Conservation (phyloP, 2,329 filamentous ascomycete species). For the Sarocladiaceae sp. region DNA sequence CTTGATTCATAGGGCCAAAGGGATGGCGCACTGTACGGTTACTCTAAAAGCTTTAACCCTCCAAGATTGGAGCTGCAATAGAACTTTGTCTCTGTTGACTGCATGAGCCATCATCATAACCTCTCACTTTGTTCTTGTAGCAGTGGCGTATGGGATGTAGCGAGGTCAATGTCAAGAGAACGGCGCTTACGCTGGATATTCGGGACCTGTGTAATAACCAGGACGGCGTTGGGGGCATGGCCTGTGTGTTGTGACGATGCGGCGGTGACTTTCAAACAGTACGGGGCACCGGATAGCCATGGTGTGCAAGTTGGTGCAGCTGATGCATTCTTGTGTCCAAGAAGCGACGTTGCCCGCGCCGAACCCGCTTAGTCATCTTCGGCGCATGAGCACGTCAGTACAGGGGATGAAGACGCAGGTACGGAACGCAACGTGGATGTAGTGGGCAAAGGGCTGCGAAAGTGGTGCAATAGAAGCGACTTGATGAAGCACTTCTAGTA, state of each 20-base stretch:
- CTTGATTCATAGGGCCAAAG: not conserved
- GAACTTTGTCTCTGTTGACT: not conserved
- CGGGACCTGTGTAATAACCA: no score
- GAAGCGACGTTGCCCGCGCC: not conserved
- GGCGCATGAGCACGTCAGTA: not conserved
- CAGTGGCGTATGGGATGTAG: not conserved
- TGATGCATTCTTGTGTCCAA: slow-evolving; percentile 6
- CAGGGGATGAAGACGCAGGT: not conserved
- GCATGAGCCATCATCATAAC: not conserved
- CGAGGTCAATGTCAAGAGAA: no score
- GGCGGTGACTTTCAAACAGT: slow-evolving; percentile 1
- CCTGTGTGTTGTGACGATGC: not conserved
- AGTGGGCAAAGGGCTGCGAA: not conserved
- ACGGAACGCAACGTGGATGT: not conserved
- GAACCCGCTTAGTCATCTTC: slow-evolving; percentile 5
- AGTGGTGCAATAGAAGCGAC: not conserved
- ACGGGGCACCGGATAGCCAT: not conserved
- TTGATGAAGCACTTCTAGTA: no score
- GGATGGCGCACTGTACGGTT: slow-evolving; percentile 1
- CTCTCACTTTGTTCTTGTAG: no score
- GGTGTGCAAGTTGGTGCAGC: not conserved
- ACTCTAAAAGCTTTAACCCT: not conserved
- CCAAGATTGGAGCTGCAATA: not conserved
- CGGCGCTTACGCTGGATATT: no score
- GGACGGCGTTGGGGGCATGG: not conserved